phyloP scores from a whole-genome alignment of 805 yeast genomes.

The Barnettozyma californica region DNA sequence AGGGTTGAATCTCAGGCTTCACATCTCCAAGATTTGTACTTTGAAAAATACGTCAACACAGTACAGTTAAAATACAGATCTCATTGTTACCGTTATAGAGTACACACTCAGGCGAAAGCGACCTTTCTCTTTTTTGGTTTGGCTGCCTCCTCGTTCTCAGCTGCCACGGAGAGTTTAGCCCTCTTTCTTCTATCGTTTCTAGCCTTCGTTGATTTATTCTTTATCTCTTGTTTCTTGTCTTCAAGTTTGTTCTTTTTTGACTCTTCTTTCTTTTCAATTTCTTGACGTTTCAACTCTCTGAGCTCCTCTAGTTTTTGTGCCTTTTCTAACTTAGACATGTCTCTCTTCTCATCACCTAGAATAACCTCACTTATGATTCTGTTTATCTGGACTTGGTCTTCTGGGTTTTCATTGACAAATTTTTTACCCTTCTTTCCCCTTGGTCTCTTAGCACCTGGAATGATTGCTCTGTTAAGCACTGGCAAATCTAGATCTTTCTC shows the following conservation, averaged over 20 bases:
- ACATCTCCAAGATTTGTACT: no score
- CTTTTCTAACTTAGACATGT: slow-evolving; percentile 87
- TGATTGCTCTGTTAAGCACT: slow-evolving; percentile 70
- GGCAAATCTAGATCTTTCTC: slow-evolving; percentile 83
- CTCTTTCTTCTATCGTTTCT: slow-evolving; percentile 63
- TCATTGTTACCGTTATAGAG: background rate
- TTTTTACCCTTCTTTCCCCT: slow-evolving; percentile 86
- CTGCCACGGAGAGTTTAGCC: slow-evolving; percentile 26
- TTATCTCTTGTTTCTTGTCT: slow-evolving; percentile 71
- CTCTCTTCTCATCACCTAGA: slow-evolving; percentile 69
- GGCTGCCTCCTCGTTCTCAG: slow-evolving; percentile 16
- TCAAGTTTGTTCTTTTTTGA: slow-evolving; percentile 65
- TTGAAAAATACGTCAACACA: no score
- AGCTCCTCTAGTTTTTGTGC: slow-evolving; percentile 85
- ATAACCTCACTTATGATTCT: slow-evolving; percentile 77
- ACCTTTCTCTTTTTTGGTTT: slow-evolving; percentile 37
- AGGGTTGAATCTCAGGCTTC: no score
- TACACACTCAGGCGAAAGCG: slow-evolving; percentile 39
- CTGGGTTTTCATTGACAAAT: slow-evolving; percentile 57
- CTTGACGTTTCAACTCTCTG: slow-evolving; percentile 80
- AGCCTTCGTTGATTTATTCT: slow-evolving; percentile 64
- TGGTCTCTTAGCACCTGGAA: slow-evolving; percentile 76
- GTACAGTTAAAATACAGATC: no score
- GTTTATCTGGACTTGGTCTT: slow-evolving; percentile 51
- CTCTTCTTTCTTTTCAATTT: slow-evolving; percentile 78